Base-by-base conservation (phyloP, 306 rosid genomes). In the Acmispon strigosus region DNA sequence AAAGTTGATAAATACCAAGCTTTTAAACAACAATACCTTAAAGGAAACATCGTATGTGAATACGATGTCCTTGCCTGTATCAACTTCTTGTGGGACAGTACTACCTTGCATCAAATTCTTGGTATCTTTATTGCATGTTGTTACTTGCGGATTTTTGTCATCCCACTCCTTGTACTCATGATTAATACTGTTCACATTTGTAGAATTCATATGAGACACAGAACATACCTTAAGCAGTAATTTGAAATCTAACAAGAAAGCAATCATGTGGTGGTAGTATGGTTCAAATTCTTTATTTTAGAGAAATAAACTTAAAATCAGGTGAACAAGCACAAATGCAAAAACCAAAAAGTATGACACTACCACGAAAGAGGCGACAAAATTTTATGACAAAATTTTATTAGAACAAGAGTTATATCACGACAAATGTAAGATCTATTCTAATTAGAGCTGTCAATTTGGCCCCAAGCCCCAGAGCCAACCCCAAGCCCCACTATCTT, bases 11-110 rank as follows among this genome's bases (percentile, higher is more conserved):
- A 43, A 57, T 29, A 22, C 3, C 43, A 39, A 39, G 43, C 2
- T 73, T 60, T 58, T 65, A 29, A 74, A 39, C 36, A 53, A 53
- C 60, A 56, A 44, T 86, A 95, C 99, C 99, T 83, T 83, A 71
- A 95, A 95, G 72, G 99, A 75, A 81, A 95, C 99, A 83, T 95
- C 99, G 82, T 84, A 91, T 45, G 99, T 95, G 86, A 91, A 95
- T 29, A 91, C 89, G 12, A 95, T 55, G 68, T 86, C 88, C 86
- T 95, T 91, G 65, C 82, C 77, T 17, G 81, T 80, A 57, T 83
- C 96, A 81, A 91, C 99, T 84, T 95, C 99, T 74, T 91, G 97
- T 13, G 96, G 97, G 47, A 91, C 96, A 39, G 90, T 78, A 77
- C 88, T 95, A 57, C 96, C 92, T 58, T 91, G 97, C 61, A 84